Evolutionary conservation across 2,329 filamentous ascomycete species (phyloP), one percentile per base, ranked within the genome.

Genomic region (Paecilomyces variotii): DNA sequence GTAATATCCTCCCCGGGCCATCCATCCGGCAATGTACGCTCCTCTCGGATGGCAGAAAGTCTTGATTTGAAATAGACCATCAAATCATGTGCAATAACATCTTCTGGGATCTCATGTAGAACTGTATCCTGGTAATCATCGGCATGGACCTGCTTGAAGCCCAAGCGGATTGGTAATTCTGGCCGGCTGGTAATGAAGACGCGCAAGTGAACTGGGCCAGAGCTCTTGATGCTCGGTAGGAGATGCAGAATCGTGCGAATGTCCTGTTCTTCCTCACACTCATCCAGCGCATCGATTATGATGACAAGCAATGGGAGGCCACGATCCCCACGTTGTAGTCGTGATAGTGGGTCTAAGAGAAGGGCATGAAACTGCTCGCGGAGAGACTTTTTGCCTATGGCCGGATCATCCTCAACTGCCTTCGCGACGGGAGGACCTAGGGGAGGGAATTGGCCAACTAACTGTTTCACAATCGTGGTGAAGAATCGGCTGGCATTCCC

Each of bases 401-500:
- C 54, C 19, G 58, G 63, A 57, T 67, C 59, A 14, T 62, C 27
- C 4, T 64, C 53, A 53, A 70, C 57, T 12, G 60, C 59, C 30
- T 65, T 56, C 52, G 26, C 25, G 26, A 67, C 53, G 25, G 12
- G 50, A 35, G 57, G 32, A 9, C 49, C 67, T 3, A 76, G 51
- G 6, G 53, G 54, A 12, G 74, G 72, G 14, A 71, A 55, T n/a
- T 62, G 63, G 0, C 19, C 27, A 0, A 72, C 71, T 53, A 80
- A 28, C 39, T 60, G 59, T 26, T 25, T 53, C 1, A 32, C 51
- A 6, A 60, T 67, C 0, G 75, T 79, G 0, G 73, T 65, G 14
- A 79, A 69, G 39, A 80, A 68, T 55, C 66, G 67, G 3, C 61
- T 59, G 2, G 69, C 67, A 32, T 65, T 66, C 4, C 71, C 68